Conservation (phyloP, 2,329 filamentous ascomycete genomes). For the Cercospora beticola region DNA sequence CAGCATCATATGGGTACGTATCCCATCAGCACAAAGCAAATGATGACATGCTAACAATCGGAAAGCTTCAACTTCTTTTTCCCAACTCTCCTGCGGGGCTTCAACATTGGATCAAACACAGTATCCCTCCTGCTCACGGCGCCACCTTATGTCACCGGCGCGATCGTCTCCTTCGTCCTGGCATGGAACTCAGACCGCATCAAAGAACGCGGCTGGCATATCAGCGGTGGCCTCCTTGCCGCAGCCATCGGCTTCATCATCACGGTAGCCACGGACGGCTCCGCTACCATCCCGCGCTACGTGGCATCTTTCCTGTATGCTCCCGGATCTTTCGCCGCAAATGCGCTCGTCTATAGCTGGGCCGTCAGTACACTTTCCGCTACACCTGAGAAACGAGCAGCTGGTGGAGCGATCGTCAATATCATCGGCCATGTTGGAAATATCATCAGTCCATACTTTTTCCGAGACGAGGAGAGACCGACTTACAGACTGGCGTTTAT, state of each 20-base stretch:
- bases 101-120: constrained; percentile 15
- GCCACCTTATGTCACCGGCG: constrained; percentile 37
- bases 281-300: constrained; percentile 25
- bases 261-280: not conserved
- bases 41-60: not conserved
- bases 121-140: constrained; percentile 36
- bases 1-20: not conserved
- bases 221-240: constrained; percentile 52
- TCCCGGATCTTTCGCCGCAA: constrained; percentile 38
- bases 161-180: constrained; percentile 17
- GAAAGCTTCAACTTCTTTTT: constrained; percentile 33
- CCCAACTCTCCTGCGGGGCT: constrained; percentile 37
- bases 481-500: constrained; percentile 15
- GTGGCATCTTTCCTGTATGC: constrained; percentile 39
- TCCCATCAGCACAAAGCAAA: not conserved
- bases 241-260: constrained; percentile 48
- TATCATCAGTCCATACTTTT: constrained; percentile 46
- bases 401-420: constrained; percentile 45
- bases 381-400: constrained; percentile 47
- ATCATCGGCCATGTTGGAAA: constrained; percentile 42
- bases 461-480: constrained; percentile 24
- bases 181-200: constrained; percentile 33
- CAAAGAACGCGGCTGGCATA: constrained; percentile 47
- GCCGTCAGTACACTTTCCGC: constrained; percentile 44
- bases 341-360: constrained; percentile 46